Base-by-base conservation (phyloP, 441 rosid genomes). In the Gossypium trilobum region DNA sequence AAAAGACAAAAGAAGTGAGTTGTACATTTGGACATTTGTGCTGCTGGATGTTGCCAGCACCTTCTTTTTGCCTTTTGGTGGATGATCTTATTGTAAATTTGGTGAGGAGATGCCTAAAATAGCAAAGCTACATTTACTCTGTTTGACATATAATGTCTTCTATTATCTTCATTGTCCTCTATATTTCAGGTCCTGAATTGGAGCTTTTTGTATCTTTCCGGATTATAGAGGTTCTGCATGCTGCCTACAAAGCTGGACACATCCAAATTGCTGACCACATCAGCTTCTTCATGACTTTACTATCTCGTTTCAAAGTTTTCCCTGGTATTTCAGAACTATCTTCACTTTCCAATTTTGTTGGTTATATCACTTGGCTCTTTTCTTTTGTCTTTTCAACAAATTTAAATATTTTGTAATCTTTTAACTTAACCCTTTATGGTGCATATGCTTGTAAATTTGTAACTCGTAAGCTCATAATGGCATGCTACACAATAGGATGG, bases 211-310 rank as follows among this genome's bases (percentile, higher is more conserved):
- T 87, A 73, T 78, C 88, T 73, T 82, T 81, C 75, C 86, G 84
- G 51, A 84, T 82, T 44, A 74, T 89, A 57, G 96, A 91, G 73
- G 75, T 87, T 84, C 81, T 92, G 83, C 87, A 91, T 75, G 82
- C 84, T 14, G 80, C 95, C 44, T 92, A 80, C 60, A 80, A 64
- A 71, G 87, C 80, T 80, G 95, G 98, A 74, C 92, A 79, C 75
- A 78, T 95, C 76, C 82, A 81, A 81, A 80, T 88, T 78, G 82
- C 86, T 68, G 93, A 95, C 78, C 80, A 87, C 74, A 68, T 87
- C 55, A 89, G 96, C 84, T 88, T 95, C 82, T 77, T 95, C 68
- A 70, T 85, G 78, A 89, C 88, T 73, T 79, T 91, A 78, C 68
- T 88, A 64, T 77, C 89, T 14, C 78, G 82, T 77, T 87, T 85